A percentile compares a stretch with the other conserved stretches of the same genome.
Conservation (phyloP, 1,284 basidiomycete species). For the Thecaphora thlaspeos region DNA sequence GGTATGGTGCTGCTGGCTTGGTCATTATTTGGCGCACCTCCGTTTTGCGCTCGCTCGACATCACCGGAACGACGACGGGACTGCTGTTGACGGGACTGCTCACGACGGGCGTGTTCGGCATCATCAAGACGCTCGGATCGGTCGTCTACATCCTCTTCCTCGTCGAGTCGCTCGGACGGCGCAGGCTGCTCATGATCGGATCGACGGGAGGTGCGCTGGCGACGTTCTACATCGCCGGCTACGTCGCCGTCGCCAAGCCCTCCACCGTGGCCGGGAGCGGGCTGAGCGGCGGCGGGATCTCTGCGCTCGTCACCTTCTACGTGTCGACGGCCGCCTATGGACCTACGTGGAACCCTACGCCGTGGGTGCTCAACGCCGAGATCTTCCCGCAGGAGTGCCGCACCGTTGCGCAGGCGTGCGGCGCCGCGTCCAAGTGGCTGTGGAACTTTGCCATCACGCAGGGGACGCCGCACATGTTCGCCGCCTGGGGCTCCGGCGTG, state of each 20-base stretch:
- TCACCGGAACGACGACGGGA: slow-evolving; percentile 60
- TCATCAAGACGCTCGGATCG: slow-evolving; percentile 72
- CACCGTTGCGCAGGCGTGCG: slow-evolving; percentile 75
- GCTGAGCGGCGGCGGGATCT: slow-evolving; percentile 14
- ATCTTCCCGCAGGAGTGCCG: slow-evolving; percentile 80
- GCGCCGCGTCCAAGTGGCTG: slow-evolving; percentile 77
- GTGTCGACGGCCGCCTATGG: slow-evolving; percentile 43
- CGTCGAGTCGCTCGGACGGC: slow-evolving; percentile 69
- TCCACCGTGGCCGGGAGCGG: slow-evolving; percentile 1
- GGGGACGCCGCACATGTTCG: slow-evolving; percentile 45
- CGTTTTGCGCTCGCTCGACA: slow-evolving; percentile 65
- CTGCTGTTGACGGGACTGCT: slow-evolving; percentile 64
- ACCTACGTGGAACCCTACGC: slow-evolving; percentile 46
- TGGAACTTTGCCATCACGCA: slow-evolving; percentile 68
- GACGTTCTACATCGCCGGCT: slow-evolving; percentile 41
- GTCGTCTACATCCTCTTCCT: slow-evolving; percentile 65
- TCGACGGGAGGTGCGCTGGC: slow-evolving; percentile 20
- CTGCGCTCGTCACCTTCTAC: slow-evolving; percentile 42
- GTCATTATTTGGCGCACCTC: too few species aligned
- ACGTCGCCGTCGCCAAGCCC: slow-evolving; percentile 40
- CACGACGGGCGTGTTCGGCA: slow-evolving; percentile 78
- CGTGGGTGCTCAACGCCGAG: slow-evolving; percentile 61
- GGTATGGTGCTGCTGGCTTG: too few species aligned
- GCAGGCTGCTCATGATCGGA: slow-evolving; percentile 61
- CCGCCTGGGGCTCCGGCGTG: slow-evolving; percentile 61